phyloP scores from a whole-genome alignment of 192 early-diverging fungal genomes.

The Mortierella hygrophila region DNA sequence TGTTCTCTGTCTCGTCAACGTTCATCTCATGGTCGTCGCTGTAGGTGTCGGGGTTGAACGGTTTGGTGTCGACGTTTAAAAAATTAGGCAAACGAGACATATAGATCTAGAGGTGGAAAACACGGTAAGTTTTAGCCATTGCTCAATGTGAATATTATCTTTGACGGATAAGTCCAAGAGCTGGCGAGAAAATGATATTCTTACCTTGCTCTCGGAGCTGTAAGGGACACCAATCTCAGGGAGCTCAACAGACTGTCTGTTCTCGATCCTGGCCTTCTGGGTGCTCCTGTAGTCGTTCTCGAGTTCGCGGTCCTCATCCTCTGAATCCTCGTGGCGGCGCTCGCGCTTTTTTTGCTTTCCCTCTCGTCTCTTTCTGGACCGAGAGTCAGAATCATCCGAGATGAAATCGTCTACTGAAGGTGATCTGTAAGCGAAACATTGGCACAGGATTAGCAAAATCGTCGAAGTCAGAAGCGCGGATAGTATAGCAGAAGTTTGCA shows the following conservation, averaged over 20 bases:
- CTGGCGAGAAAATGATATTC: background rate
- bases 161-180: background rate
- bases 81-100: slow-evolving; percentile 75
- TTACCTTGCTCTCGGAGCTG: slow-evolving; percentile 45
- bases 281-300: slow-evolving; percentile 32
- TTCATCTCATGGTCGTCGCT: slow-evolving; percentile 58
- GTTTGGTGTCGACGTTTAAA: slow-evolving; percentile 72
- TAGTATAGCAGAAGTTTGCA: background rate
- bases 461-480: background rate
- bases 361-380: slow-evolving; percentile 32
- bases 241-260: slow-evolving; percentile 32
- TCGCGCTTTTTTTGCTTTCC: slow-evolving; percentile 39
- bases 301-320: slow-evolving; percentile 32
- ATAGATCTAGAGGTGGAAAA: slow-evolving; percentile 31
- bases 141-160: too few species aligned
- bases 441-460: background rate
- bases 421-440: slow-evolving; percentile 13
- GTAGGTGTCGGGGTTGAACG: slow-evolving; percentile 73
- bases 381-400: slow-evolving; percentile 37
- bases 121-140: background rate
- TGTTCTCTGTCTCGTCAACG: slow-evolving; percentile 52
- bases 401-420: slow-evolving; percentile 32
- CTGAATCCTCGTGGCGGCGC: slow-evolving; percentile 22
- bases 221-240: slow-evolving; percentile 49
- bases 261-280: slow-evolving; percentile 35